Conservation (phyloP, 164 flowering plant genomes). For the Aristolochia californica region DNA sequence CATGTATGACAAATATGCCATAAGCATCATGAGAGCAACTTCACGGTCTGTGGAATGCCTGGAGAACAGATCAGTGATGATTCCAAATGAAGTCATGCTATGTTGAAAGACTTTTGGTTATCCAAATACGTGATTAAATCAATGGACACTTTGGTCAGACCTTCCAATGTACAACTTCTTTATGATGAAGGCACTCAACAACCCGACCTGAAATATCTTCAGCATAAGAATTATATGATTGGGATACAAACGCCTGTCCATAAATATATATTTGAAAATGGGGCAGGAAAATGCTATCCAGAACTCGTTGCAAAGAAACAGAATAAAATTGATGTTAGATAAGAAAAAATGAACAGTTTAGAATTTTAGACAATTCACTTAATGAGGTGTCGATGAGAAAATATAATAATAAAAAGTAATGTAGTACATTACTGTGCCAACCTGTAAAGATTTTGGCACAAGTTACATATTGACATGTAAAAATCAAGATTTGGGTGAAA, state of each 20-base stretch:
- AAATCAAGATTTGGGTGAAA: too few species aligned
- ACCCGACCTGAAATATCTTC: constrained; percentile 39
- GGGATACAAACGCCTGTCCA: not conserved
- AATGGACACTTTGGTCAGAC: constrained; percentile 15
- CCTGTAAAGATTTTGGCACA: too few species aligned
- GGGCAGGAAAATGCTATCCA: not conserved
- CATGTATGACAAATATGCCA: constrained; percentile 87
- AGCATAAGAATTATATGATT: not conserved
- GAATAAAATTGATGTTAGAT: too few species aligned
- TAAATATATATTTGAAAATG: not conserved
- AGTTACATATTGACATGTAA: too few species aligned
- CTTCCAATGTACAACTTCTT: constrained; percentile 76
- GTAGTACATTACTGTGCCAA: too few species aligned
- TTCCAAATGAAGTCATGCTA: not conserved
- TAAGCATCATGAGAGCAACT: constrained; percentile 80
- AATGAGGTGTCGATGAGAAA: too few species aligned
- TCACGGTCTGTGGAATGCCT: constrained; percentile 94
- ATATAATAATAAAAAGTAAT: too few species aligned
- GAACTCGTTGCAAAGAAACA: not conserved
- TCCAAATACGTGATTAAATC: not conserved
- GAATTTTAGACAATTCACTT: too few species aligned
- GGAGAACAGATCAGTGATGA: constrained; percentile 3
- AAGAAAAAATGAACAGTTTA: too few species aligned
- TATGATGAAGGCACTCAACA: constrained; percentile 69
- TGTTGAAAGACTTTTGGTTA: not conserved